These are phyloP conservation scores for Gracilaria vermiculophylla DNA, from an alignment of 23 red algal genomes.

Conservation along the genomic window DNA sequence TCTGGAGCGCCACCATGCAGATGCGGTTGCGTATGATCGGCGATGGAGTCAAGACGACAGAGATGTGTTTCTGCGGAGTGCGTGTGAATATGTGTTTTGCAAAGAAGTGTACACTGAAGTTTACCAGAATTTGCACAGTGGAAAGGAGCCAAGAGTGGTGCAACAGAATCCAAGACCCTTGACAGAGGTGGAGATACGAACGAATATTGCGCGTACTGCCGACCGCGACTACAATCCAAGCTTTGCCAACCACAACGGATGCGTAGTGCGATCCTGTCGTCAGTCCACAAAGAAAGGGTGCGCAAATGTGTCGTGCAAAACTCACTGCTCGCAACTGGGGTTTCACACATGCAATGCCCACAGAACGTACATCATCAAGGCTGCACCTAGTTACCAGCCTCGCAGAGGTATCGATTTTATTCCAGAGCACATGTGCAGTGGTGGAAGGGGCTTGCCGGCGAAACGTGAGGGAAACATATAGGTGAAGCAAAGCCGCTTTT, in stretches of 20 bases:
- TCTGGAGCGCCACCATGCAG: not conserved
- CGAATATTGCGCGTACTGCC: conserved; percentile 1
- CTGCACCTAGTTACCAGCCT: not conserved
- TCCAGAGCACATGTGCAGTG: not conserved
- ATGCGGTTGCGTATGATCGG: not conserved
- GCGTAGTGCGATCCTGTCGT: conserved; percentile 7
- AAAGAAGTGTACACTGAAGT: conserved; percentile 46
- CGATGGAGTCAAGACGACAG: conserved; percentile 1
- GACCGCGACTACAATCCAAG: conserved; percentile 32
- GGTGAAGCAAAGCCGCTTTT: not conserved
- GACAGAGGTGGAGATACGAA: conserved; percentile 1
- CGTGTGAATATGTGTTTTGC: conserved; percentile 39
- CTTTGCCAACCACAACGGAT: conserved; percentile 39
- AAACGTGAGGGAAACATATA: conserved; percentile 7
- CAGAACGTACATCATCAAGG: not conserved
- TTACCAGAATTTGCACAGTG: conserved; percentile 20
- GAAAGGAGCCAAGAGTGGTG: not conserved
- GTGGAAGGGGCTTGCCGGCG: not conserved
- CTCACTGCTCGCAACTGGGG: conserved; percentile 6
- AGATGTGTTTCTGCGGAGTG: conserved; percentile 14
- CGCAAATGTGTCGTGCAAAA: conserved; percentile 12
- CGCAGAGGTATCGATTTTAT: not conserved
- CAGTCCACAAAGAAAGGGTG: conserved; percentile 40
- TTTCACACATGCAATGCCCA: conserved; percentile 3
- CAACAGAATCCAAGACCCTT: conserved; percentile 15